phyloP scores from a whole-genome alignment of 768 basidiomycete species.

The Agrocybe praecox region DNA sequence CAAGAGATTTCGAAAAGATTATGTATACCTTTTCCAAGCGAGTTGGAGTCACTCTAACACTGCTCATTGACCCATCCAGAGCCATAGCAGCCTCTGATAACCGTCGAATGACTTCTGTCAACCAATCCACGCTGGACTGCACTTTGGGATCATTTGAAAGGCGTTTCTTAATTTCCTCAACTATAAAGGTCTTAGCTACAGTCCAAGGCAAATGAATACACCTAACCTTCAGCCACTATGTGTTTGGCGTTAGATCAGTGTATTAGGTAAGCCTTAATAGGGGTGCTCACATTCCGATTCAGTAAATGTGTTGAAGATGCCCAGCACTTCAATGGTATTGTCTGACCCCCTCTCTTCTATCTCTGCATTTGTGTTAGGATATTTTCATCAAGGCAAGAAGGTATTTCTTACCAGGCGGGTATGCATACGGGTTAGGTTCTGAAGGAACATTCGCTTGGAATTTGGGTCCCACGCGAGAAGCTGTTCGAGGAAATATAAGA shows the following conservation, averaged over 20 bases:
- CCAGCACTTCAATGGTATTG: slow-evolving; percentile 72
- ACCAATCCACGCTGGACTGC: slow-evolving; percentile 74
- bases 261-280: slow-evolving; percentile 17
- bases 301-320: slow-evolving; percentile 63
- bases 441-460: slow-evolving; percentile 71
- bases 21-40: slow-evolving; percentile 64
- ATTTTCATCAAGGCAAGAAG: neutral
- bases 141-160: slow-evolving; percentile 56
- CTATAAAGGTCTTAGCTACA: slow-evolving; percentile 34
- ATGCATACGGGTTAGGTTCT: slow-evolving; percentile 41
- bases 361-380: slow-evolving; percentile 34
- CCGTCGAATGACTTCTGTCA: slow-evolving; percentile 73
- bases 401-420: slow-evolving; percentile 36
- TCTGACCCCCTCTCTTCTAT: slow-evolving; percentile 72
- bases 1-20: neutral
- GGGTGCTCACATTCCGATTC: slow-evolving; percentile 63
- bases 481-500: slow-evolving; percentile 92
- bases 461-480: slow-evolving; percentile 87
- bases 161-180: slow-evolving; percentile 64
- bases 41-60: slow-evolving; percentile 33
- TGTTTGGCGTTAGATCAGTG: slow-evolving; percentile 17
- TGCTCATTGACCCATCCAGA: slow-evolving; percentile 39
- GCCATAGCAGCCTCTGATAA: slow-evolving; percentile 70
- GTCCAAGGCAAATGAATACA: neutral
- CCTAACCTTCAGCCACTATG: slow-evolving; percentile 61